phyloP scores from a whole-genome alignment of 2,329 filamentous ascomycete genomes.

The Elsinoe fawcettii region DNA sequence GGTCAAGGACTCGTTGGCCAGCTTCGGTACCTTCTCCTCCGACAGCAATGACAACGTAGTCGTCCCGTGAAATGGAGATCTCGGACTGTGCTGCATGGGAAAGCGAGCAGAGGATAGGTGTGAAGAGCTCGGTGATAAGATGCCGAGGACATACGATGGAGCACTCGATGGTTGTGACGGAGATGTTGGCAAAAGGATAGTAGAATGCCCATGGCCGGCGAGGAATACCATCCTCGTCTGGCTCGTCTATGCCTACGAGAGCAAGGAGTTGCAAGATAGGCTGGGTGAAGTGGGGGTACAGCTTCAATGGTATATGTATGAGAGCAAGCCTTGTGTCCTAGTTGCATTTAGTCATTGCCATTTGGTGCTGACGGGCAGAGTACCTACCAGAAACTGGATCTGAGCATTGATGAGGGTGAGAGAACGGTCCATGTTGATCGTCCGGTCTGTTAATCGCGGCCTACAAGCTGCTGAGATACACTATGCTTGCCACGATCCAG shows the following conservation, averaged over 20 bases:
- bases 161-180: slow-evolving; percentile 84
- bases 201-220: slow-evolving; percentile 41
- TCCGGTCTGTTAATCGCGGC: no score
- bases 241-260: slow-evolving; percentile 28
- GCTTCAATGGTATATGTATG: slow-evolving; percentile 77
- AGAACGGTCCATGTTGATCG: slow-evolving; percentile 34
- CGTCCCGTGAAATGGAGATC: slow-evolving; percentile 70
- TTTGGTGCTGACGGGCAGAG: slow-evolving; percentile 22
- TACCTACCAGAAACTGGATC: slow-evolving; percentile 43
- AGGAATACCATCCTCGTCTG: slow-evolving; percentile 30
- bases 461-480: background rate
- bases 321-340: slow-evolving; percentile 83
- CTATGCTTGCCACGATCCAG: background rate
- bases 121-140: slow-evolving; percentile 67
- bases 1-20: slow-evolving; percentile 79
- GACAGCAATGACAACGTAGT: slow-evolving; percentile 83
- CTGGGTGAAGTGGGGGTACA: slow-evolving; percentile 72
- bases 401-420: slow-evolving; percentile 41
- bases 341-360: slow-evolving; percentile 15
- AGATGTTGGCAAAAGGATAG: slow-evolving; percentile 87
- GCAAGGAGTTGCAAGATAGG: slow-evolving; percentile 81
- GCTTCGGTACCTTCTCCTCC: slow-evolving; percentile 85
- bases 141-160: slow-evolving; percentile 79
- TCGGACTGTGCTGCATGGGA: slow-evolving; percentile 36
- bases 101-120: slow-evolving; percentile 59